Evolutionary conservation across 2,329 filamentous ascomycete genomes (phyloP), one percentile per base, ranked within the genome.

Genomic region (Cordyceps farinosa): DNA sequence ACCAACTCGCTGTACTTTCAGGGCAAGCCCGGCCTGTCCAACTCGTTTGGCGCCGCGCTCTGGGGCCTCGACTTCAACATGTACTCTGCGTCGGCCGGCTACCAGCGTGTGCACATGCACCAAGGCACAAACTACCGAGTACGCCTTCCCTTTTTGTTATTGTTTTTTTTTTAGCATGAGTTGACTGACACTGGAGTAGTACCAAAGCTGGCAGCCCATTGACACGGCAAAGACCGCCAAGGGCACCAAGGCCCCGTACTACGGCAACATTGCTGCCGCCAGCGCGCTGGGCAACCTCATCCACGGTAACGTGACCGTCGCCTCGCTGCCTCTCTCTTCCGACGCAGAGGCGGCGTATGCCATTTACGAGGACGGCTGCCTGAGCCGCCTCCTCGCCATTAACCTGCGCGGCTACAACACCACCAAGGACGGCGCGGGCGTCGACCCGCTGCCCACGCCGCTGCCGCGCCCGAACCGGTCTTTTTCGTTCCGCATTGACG

Each of bases 41-140:
- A 89, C 74, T 79, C 84, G 0, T 89, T 89, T 70, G 87, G 86
- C 42, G 86, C 86, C 10, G 85, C 86, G 10, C 82, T 89, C 22
- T 89, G 86, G 86, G 83, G 78, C 30, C 69, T 88, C 13, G 86
- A 89, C 72, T 88, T 87, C 75, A 83, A 82, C 66, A 76, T 88
- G 6, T 84, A 82, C 69, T 79, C 79, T 60, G 86, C 86, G 1
- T 76, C 81, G 0, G 79, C 79, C 2, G 82, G 82, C 17, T 82
- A 89, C 73, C 75, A 75, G 51, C 80, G 86, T 27, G 79, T 85
- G 2, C 84, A 88, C 69, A 85, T 88, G 83, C 87, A 89, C 72
- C 81, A 84, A 76, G 86, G 86, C 11, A 87, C 83, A 15, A 80
- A 87, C 70, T 88, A 85, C 70, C 79, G 85, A 8, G 74, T 76